These are phyloP conservation scores for Colletotrichum limetticola DNA, from an alignment of 2,329 filamentous ascomycete genomes.

Conservation along the genomic window DNA sequence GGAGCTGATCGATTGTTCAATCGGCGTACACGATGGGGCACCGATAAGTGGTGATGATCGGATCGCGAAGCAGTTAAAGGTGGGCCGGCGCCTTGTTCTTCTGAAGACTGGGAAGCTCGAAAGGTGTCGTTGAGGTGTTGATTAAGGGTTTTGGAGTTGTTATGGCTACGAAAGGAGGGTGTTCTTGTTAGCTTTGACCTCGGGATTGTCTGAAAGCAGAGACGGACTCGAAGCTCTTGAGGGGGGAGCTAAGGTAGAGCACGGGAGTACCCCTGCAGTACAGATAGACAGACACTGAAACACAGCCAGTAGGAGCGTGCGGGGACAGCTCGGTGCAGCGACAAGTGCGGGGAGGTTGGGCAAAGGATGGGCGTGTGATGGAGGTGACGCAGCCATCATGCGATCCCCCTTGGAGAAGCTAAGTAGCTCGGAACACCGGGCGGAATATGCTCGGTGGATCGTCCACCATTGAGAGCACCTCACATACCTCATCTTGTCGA, in stretches of 20 bases:
- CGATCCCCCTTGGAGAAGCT: slow-evolving; percentile 23
- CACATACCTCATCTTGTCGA: slow-evolving; percentile 31
- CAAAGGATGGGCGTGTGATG: slow-evolving; percentile 26
- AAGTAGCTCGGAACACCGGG: slow-evolving; percentile 12
- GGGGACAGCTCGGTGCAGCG: slow-evolving; percentile 25
- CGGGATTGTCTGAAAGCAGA: slow-evolving; percentile 18
- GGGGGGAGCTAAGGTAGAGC: slow-evolving; percentile 34
- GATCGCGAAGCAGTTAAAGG: not conserved
- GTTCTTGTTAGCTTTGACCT: slow-evolving; percentile 27
- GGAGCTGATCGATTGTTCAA: slow-evolving; percentile 51
- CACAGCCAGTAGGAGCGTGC: slow-evolving; percentile 33
- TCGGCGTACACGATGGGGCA: slow-evolving; percentile 29
- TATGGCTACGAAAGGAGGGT: slow-evolving; percentile 6
- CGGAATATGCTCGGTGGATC: slow-evolving; percentile 4
- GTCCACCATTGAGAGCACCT: slow-evolving; percentile 7
- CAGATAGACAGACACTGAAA: slow-evolving; percentile 25
- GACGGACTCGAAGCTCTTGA: slow-evolving; percentile 31
- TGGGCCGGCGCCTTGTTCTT: not conserved
- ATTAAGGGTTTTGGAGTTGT: slow-evolving; percentile 19
- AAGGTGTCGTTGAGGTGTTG: slow-evolving; percentile 27
- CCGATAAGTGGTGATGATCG: slow-evolving; percentile 21
- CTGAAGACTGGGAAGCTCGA: slow-evolving; percentile 13
- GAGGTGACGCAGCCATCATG: slow-evolving; percentile 34
- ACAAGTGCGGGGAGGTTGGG: slow-evolving; percentile 32
- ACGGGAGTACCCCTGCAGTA: slow-evolving; percentile 33